Base-by-base conservation (phyloP, 2,329 filamentous ascomycete species). In the Trichoderma afroharzianum region DNA sequence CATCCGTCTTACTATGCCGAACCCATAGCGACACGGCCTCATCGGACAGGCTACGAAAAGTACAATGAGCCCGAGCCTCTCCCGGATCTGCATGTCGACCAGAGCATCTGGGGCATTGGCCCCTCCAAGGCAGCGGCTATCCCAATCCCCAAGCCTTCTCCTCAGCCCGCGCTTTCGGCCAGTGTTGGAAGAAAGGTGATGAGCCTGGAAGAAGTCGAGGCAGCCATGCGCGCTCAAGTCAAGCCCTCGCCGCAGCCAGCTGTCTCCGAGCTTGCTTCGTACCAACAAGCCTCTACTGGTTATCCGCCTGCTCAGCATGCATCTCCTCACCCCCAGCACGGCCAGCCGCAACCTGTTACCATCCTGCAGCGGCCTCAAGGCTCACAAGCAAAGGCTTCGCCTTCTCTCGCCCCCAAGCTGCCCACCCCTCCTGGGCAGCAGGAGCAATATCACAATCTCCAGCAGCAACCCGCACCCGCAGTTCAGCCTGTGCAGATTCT, bases 141-240 rank as follows among this genome's bases (percentile, higher is more conserved):
- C 33, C 67, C 55, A 3, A 32, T 32, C 43, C 68, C 68, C 8
- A 63, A 70, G 24, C 47, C 68, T 14, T 39, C 68, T 63, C 68
- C 68, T 14, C 68, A 70, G 26, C 26, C 75, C 75, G 61, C 72
- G 76, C 26, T 70, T 75, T 59, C 77, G 77, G 39, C 74, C 80
- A 39, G 74, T 77, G 63, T 74, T 21, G 79, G 86, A 55, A 90
- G 90, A 77, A 98, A 95, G 84, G 91, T 98, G 83, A 91, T 99
- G 92, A 98, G 94, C 77, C 82, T 99, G 78, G 96, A 98, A 80
- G 96, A 99, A 83, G 95, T 99, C 24, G 96, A 99, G 83, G 95
- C 95, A 68, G 91, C 94, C 74, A 95, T 99, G 91, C 90, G 93
- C 72, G 86, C 88, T 39, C 91, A 95, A 75, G 83, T 88, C 36